Base-by-base conservation (phyloP, 441 rosid genomes). In the Pelargonium australe region DNA sequence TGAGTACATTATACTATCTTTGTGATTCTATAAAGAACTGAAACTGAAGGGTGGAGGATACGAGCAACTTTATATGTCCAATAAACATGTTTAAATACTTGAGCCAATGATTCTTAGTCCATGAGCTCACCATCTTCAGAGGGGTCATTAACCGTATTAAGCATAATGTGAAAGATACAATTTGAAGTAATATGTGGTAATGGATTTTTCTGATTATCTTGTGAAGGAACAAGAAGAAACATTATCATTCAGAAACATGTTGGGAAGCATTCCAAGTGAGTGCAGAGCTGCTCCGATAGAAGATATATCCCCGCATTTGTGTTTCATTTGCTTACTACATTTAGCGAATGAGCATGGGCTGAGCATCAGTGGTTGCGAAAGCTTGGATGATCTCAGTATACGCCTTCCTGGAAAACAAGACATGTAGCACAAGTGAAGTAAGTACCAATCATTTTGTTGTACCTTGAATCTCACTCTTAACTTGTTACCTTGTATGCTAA, bases 281-380 rank as follows among this genome's bases (percentile, higher is more conserved):
- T 89, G 90, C 82, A 73, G 69, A 75, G 98, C 90, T 63, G 91
- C 94, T 70, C 76, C 79, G 3, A 78, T 78, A 17, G 66, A 72
- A 37, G 97, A 91, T 63, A 84, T 94, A 63, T 89, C 99, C 57
- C 96, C 99, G 44, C 97, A 94, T 81, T 76, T 94, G 49, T 91
- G 96, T 72, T 94, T 94, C 80, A 94, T 91, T 72, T 91, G 99
- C 80, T 72, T 94, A 14, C 72, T 94, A 68, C 99, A 94, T 77
- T 81, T 94, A 73, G 99, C 99, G 8, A 94, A 94, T 25, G 97
- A 94, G 85, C 93, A 94, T 73, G 89, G 88, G 7, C 76, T 91
- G 75, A 72, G 80, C 74, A 84, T 94, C 72, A 78, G 40, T 5
- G 89, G 94, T 4, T 77, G 80, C 66, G 57, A 73, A 47, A 66